Base-by-base conservation (phyloP, 306 rosid species). In the Sophora flavescens region DNA sequence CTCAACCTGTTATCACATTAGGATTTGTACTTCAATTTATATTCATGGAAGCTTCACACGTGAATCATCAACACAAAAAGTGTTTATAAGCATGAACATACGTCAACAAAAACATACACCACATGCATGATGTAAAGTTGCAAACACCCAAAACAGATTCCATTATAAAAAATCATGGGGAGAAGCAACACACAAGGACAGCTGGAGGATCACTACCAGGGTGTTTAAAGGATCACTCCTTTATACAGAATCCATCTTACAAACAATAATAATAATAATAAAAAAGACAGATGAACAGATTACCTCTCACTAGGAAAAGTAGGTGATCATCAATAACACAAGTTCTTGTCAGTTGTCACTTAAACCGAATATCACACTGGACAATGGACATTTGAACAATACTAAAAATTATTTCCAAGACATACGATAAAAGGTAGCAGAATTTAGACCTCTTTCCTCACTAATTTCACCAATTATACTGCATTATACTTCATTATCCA, bases 1-100 rank as follows among this genome's bases (percentile, higher is more conserved):
- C 58, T 68, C 87, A 48, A 61, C 89, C 94, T 90, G 89, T 60
- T 42, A 57, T 81, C 72, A 79, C 41, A 82, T 79, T 36, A 38
- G 62, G 70, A 72, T 74, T 26, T 61, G 2, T 18, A 79, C 4
- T 78, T 70, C 32, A 81, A 47, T 67, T 53, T 45, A 58, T 50
- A 76, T 47, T 56, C 67, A 22, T 63, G 71, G 64, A 51, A 81
- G 59, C 71, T 70, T 68, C 61, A 76, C 2, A 26, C 11, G 35
- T 12, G 35, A 82, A 59, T 32, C 42, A 58, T 4, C 74, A 62
- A 16, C 36, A 62, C 68, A 65, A 70, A 41, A 68, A 45, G 39
- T 26, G 9, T 56, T 62, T 79, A 47, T 26, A 26, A 81, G 33
- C 13, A 73, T 3, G 13, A 60, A 81, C 14, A 74, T 48, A 35